A percentile compares a stretch with the other conserved stretches of the same genome.
Conservation (phyloP, 2,329 filamentous ascomycete genomes). For the Didymella pomorum region DNA sequence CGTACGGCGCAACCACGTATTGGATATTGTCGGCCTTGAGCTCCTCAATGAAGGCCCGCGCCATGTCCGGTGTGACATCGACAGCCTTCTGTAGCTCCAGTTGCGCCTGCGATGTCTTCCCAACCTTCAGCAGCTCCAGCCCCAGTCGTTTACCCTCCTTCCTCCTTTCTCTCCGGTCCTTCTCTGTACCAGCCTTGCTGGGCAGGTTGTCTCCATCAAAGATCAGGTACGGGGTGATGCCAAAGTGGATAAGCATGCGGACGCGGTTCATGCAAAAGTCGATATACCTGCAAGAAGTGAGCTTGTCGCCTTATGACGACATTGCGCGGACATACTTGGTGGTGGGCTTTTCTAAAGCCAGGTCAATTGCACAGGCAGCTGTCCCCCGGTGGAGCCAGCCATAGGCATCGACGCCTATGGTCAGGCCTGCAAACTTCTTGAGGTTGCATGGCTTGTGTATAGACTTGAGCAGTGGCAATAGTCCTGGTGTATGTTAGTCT, state of each 20-base stretch:
- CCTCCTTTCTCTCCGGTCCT: slow-evolving; percentile 75
- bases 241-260: slow-evolving; percentile 92
- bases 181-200: slow-evolving; percentile 89
- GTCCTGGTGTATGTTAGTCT: slow-evolving; percentile 63
- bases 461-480: slow-evolving; percentile 91
- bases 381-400: slow-evolving; percentile 97
- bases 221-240: slow-evolving; percentile 90
- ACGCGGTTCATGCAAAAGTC: slow-evolving; percentile 90
- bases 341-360: slow-evolving; percentile 87
- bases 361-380: slow-evolving; percentile 86
- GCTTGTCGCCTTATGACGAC: neutral
- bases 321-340: slow-evolving; percentile 69
- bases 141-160: slow-evolving; percentile 79
- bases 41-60: slow-evolving; percentile 87
- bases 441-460: slow-evolving; percentile 90
- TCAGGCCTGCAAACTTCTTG: slow-evolving; percentile 86
- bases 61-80: slow-evolving; percentile 97
- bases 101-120: slow-evolving; percentile 81
- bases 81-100: slow-evolving; percentile 92
- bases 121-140: slow-evolving; percentile 80
- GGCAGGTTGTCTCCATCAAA: slow-evolving; percentile 96
- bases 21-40: slow-evolving; percentile 80
- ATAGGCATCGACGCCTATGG: slow-evolving; percentile 94
- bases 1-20: slow-evolving; percentile 95
- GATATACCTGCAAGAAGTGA: slow-evolving; percentile 71